phyloP scores from a whole-genome alignment of 2,329 filamentous ascomycete species.

The Trichoderma sp. region DNA sequence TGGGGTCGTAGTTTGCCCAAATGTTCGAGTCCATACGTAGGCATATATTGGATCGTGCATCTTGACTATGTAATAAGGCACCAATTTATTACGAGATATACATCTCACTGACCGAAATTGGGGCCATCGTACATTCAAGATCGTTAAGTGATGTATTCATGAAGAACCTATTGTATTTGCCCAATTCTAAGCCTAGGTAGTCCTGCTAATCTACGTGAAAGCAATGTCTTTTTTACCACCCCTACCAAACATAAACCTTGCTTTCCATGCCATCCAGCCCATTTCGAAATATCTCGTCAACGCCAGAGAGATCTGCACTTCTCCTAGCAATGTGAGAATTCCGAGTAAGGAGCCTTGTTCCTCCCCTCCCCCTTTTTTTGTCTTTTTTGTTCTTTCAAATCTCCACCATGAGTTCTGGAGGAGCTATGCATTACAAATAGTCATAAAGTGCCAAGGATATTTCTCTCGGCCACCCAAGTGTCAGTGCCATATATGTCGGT shows the following conservation, averaged over 20 bases:
- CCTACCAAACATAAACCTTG: slow-evolving; percentile 16
- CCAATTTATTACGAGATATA: neutral
- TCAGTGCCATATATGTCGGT: neutral
- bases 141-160: neutral
- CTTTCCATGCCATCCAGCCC: slow-evolving; percentile 12
- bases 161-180: slow-evolving; percentile 14
- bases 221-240: slow-evolving; percentile 21
- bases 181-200: slow-evolving; percentile 15
- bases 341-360: neutral
- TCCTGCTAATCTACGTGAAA: slow-evolving; percentile 20
- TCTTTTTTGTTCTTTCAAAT: neutral
- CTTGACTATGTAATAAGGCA: neutral
- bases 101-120: neutral
- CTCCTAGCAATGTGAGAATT: slow-evolving; percentile 25
- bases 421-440: slow-evolving; percentile 22
- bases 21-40: neutral
- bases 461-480: neutral
- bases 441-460: slow-evolving; percentile 9
- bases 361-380: neutral
- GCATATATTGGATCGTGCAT: neutral
- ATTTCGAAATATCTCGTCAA: neutral
- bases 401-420: slow-evolving; percentile 12
- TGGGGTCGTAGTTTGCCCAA: neutral
- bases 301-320: slow-evolving; percentile 38
- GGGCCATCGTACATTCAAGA: neutral